A percentile compares a stretch with the other conserved stretches of the same genome.
Conservation (phyloP, 352 stramenopile genomes). For the Globisporangium paroecandrum region DNA sequence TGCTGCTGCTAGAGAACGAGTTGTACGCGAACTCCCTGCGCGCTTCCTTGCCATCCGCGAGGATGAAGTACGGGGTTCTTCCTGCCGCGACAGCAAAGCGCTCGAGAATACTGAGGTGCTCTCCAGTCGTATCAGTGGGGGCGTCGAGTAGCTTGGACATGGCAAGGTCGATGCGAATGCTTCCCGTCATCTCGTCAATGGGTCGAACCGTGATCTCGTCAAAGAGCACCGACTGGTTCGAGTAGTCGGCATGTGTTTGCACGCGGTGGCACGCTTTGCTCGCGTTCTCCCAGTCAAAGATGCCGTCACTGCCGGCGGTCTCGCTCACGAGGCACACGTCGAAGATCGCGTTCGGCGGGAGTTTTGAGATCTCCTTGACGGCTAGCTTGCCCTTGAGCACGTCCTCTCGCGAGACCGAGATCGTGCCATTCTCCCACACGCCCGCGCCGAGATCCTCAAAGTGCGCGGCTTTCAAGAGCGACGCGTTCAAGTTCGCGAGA, state of each 20-base stretch:
- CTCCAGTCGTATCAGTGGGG: constrained; percentile 3
- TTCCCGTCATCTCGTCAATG: constrained; percentile 39
- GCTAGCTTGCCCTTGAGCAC: constrained; percentile 41
- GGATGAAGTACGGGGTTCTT: constrained; percentile 56
- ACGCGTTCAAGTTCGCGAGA: constrained; percentile 36
- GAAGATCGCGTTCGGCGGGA: constrained; percentile 63
- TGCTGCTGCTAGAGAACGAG: constrained; percentile 25
- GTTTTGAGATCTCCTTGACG: constrained; percentile 59
- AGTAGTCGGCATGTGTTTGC: constrained; percentile 71
- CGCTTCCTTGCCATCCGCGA: constrained; percentile 49
- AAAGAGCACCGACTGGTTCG: constrained; percentile 61
- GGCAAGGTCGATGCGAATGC: constrained; percentile 40
- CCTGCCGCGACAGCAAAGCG: constrained; percentile 28
- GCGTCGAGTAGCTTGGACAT: constrained; percentile 53
- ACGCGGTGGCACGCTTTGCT: constrained; percentile 40
- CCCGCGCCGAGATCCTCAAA: constrained; percentile 55
- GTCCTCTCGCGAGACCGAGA: constrained; percentile 69
- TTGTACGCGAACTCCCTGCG: constrained; percentile 35
- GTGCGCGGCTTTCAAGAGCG: constrained; percentile 45
- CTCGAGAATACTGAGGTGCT: constrained; percentile 8
- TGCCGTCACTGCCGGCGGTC: constrained; percentile 58
- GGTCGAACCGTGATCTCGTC: constrained; percentile 49
- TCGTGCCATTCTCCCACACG: constrained; percentile 74
- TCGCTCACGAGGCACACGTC: constrained; percentile 75
- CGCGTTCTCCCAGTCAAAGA: constrained; percentile 51